Base-by-base conservation (phyloP, 345 rosid genomes). In the Nephelium lappaceum region DNA sequence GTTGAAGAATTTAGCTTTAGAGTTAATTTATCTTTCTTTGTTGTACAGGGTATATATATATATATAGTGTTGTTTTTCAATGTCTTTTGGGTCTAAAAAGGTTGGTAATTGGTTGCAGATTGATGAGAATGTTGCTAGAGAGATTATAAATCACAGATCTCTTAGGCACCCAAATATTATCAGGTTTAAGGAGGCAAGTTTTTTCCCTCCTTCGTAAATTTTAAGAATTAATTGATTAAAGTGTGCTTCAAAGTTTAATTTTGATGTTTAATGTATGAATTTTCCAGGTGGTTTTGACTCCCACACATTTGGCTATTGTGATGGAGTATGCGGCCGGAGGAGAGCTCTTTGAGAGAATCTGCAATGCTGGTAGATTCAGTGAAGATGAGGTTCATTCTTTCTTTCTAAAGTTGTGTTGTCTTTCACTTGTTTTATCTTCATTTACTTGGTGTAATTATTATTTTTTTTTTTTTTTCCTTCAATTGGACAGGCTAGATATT, bases 241-340 rank as follows among this genome's bases (percentile, higher is more conserved):
- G 64, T 80, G 24, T 45, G 21, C 25, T 58, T 58, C 23, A 58
- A 58, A 38, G 47, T 67, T 65, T 31, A 12, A 5, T 61, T 21
- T 9, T 8, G 21, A 42, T 21, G 42, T 36, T n/a, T 70, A 36
- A 15, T 39, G 71, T 64, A 69, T 71, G 78, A 41, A 60, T 65
- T 71, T 73, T 78, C 78, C 80, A 92, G 98, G 93, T 94, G 76
- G 91, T 90, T 79, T 74, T 94, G 87, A 93, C 96, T 8, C 91
- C 95, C 25, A 91, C 98, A 11, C 98, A 94, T 90, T 86, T 93
- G 78, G 97, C 91, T 0, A 94, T 94, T 77, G 95, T 91, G 27
- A 94, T 93, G 97, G 98, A 94, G 84, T 91, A 93, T 84, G 98
- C 98, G 24, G 91, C 95, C 55, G 97, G 97, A 5, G 98, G 98